These are phyloP conservation scores for Pilatotrama ljubarskyi DNA, from an alignment of 768 basidiomycete genomes.

Conservation along the genomic window DNA sequence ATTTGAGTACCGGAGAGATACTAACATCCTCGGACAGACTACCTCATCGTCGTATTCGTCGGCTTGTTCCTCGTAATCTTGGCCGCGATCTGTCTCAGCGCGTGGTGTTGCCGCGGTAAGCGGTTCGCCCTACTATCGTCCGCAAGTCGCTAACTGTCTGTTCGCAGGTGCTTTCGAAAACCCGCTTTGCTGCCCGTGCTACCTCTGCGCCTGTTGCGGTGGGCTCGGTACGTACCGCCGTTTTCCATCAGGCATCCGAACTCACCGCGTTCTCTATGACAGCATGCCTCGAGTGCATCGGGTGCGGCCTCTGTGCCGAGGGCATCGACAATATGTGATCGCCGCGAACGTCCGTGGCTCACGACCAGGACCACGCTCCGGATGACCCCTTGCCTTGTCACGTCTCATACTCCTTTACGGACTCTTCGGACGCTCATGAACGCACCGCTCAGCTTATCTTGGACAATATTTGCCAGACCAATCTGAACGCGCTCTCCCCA, in stretches of 20 bases:
- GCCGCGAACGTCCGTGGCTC: not conserved
- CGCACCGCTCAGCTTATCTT: too few relatives aligned
- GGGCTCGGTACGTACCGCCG: constrained; percentile 40
- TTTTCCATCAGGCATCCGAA: not conserved
- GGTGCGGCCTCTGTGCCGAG: constrained; percentile 67
- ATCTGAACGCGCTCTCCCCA: too few relatives aligned
- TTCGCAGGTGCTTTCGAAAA: constrained; percentile 39
- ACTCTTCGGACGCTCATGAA: not conserved
- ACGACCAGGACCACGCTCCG: not conserved
- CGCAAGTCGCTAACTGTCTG: not conserved
- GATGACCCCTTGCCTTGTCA: too few relatives aligned
- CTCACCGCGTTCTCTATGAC: not conserved
- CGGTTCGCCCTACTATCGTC: too few relatives aligned
- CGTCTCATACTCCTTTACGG: not conserved
- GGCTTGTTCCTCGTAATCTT: constrained; percentile 57
- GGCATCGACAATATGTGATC: constrained; percentile 34
- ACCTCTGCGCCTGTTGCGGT: constrained; percentile 72
- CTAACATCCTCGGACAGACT: too few relatives aligned
- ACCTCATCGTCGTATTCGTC: constrained; percentile 65
- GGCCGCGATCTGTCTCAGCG: constrained; percentile 56
- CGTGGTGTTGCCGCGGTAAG: constrained; percentile 64
- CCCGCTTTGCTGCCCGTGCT: constrained; percentile 68
- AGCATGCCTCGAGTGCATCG: constrained; percentile 67
- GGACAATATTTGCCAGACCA: too few relatives aligned
- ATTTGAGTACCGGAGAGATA: not conserved